Conservation (phyloP, 2,329 filamentous ascomycete genomes). For the Rhytidhysteron rufulum region DNA sequence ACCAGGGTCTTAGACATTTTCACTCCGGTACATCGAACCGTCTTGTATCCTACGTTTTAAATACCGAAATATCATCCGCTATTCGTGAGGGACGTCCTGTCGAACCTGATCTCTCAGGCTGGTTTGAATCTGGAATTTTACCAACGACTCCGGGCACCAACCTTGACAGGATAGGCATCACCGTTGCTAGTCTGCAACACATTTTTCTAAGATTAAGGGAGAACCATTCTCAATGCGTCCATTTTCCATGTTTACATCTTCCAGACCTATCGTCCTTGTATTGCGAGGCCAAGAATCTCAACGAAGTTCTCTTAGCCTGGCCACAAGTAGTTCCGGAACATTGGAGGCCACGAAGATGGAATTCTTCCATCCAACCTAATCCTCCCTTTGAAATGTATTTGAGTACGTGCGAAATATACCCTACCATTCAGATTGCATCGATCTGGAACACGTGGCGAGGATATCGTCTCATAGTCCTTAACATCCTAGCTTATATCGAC, state of each 20-base stretch:
- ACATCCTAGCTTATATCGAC: background rate
- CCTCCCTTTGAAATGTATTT: background rate
- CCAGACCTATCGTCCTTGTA: background rate
- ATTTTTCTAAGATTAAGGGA: background rate
- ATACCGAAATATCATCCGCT: background rate
- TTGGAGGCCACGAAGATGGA: background rate
- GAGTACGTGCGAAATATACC: background rate
- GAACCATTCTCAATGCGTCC: background rate
- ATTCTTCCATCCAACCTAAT: background rate
- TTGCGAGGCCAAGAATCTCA: background rate
- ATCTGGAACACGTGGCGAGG: background rate
- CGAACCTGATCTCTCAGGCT: background rate
- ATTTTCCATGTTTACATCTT: background rate
- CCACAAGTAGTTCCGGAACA: background rate
- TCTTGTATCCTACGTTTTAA: background rate
- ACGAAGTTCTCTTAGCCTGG: background rate
- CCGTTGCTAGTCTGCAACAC: background rate
- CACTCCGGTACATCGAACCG: background rate
- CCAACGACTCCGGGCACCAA: background rate
- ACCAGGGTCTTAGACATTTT: background rate
- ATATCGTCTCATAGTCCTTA: background rate
- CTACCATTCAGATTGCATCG: background rate
- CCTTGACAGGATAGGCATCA: background rate
- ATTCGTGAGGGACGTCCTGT: background rate
- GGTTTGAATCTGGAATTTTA: background rate